Percentiles rank a stretch among this genome's conserved stretches.
These are phyloP conservation scores for Irpex rosettiformis DNA, from an alignment of 1,284 basidiomycete species.

Conservation along the genomic window DNA sequence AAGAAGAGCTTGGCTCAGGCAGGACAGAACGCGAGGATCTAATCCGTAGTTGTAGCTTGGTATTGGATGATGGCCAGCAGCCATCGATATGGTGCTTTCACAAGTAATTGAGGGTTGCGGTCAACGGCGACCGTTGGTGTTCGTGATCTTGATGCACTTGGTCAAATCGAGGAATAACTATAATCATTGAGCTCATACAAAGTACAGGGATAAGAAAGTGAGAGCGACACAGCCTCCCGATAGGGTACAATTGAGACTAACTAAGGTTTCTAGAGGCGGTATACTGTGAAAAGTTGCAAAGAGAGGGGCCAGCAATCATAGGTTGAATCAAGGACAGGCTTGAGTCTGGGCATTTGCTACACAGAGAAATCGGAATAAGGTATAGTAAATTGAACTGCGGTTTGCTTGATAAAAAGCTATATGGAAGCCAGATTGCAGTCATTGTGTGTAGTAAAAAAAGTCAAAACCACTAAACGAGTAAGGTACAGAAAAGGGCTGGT, in stretches of 20 bases:
- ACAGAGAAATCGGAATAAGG: conserved; percentile 1
- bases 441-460: not conserved
- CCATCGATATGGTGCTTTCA: not conserved
- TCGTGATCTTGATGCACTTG: no score
- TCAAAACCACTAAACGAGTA: not conserved
- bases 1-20: conserved; percentile 55
- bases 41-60: conserved; percentile 1
- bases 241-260: no score
- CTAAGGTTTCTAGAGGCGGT: no score
- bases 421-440: not conserved
- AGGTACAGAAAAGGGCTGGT: conserved; percentile 4
- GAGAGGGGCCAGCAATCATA: not conserved
- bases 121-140: no score
- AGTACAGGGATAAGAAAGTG: no score
- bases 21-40: conserved; percentile 49
- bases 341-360: conserved; percentile 1
- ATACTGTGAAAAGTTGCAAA: no score
- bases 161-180: no score
- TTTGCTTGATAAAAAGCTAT: not conserved
- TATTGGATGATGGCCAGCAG: not conserved
- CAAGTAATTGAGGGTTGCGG: not conserved
- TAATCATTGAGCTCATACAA: no score
- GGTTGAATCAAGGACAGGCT: conserved; percentile 3
- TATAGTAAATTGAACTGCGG: not conserved
- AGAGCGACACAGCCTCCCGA: no score